Evolutionary conservation across 2,329 filamentous ascomycete species (phyloP).

Genomic region (Pyrenophora tritici-repentis): DNA sequence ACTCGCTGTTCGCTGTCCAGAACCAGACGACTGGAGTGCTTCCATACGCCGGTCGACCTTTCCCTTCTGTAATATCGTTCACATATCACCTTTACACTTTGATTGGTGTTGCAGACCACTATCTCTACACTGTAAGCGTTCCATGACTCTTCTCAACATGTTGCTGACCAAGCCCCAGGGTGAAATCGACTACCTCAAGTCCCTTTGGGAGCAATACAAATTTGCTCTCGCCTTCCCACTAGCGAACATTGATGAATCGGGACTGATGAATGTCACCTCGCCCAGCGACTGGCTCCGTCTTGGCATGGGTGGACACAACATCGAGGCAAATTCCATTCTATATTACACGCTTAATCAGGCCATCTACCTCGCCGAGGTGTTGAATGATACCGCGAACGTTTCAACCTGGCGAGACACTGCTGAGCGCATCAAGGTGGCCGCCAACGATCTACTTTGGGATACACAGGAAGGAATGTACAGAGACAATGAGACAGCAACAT

Average conservation of each 20-base stretch:
- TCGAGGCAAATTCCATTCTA: constrained; percentile 54
- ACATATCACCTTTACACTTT: constrained; percentile 62
- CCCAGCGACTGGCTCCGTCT: constrained; percentile 55
- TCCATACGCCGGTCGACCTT: constrained; percentile 58
- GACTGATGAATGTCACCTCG: constrained; percentile 54
- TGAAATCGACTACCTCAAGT: constrained; percentile 47
- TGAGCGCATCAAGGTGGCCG: constrained; percentile 51
- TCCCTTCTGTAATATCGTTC: constrained; percentile 50
- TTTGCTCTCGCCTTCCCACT: constrained; percentile 51
- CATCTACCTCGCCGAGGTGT: constrained; percentile 56
- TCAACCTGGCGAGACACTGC: constrained; percentile 51
- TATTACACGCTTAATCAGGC: constrained; percentile 60
- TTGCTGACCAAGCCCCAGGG: constrained; percentile 26
- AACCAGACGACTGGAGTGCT: constrained; percentile 50
- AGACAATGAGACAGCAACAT: constrained; percentile 58
- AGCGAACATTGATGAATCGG: constrained; percentile 49
- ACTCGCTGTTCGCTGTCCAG: constrained; percentile 55
- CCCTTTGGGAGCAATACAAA: constrained; percentile 53
- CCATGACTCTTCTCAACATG: too few species aligned
- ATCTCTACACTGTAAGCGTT: constrained; percentile 46
- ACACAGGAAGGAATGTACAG: constrained; percentile 56
- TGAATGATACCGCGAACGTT: constrained; percentile 51
- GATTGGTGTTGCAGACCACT: constrained; percentile 54
- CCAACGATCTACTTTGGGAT: constrained; percentile 58
- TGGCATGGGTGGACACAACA: constrained; percentile 58